Base-by-base conservation (phyloP, 805 yeast genomes). In the Yamadazyma phyllophila region DNA sequence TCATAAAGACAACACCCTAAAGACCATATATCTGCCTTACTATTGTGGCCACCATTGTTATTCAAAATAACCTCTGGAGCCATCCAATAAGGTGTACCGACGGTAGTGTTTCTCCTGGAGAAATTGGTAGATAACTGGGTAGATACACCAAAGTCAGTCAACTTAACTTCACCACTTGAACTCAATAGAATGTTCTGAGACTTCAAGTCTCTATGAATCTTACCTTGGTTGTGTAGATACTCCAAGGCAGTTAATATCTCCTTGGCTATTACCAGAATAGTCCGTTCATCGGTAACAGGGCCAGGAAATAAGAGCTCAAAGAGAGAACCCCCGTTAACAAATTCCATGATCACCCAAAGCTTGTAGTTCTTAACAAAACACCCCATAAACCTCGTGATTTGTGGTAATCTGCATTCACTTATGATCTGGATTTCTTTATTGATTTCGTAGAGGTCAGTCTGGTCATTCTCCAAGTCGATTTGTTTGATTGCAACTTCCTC, bases 311-410 rank as follows among this genome's bases (percentile, higher is more conserved):
- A 60, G 30, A 87, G 62, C 47, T 86, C 94, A 37, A 80, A 73
- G 40, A 87, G 73, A 4, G 89, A 81, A 2, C 95, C 95, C 0
- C 90, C 94, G 32, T 84, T 82, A n/a, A 85, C 74, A 59, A 66
- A 83, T 61, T 86, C 95, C 94, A 86, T 87, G 10, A 85, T 74
- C 43, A 86, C 85, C 90, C 91, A 85, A 11, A 86, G 71, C 60
- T 83, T 83, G 59, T 75, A 79, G 32, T 83, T 83, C 52, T 77
- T 76, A 27, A 84, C 82, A 60, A 85, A 84, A 49, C 88, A 83
- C 8, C 92, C 94, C 55, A 77, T 72, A 56, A 83, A 86, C 47
- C 69, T 71, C 2, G 92, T 86, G 38, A 86, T 80, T 56, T 81
- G 82, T 2, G 74, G 67, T 41, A 77, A 73, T 41, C 77, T 68